Conservation (phyloP, 306 rosid species). For the Cucurbita maxima region DNA sequence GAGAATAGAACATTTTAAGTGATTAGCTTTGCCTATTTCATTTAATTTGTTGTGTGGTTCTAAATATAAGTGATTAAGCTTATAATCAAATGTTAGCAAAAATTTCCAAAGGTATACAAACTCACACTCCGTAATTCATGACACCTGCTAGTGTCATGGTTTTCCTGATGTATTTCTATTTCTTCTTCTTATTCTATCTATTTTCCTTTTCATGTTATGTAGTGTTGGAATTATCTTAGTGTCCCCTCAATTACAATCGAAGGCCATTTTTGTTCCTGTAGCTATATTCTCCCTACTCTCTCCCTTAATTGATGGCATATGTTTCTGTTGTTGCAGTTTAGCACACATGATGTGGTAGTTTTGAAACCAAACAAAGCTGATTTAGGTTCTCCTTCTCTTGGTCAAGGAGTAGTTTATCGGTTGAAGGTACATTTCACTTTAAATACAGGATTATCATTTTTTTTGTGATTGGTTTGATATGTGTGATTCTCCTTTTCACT, state of each 20-base stretch:
- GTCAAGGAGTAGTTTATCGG: slow-evolving; percentile 92
- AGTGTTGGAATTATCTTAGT: neutral
- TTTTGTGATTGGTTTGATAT: slow-evolving; percentile 4
- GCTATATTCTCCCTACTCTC: neutral
- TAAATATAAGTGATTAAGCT: neutral
- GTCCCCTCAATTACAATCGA: neutral
- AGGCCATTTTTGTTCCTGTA: slow-evolving; percentile 3
- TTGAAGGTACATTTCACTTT: slow-evolving; percentile 44
- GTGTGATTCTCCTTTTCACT: slow-evolving; percentile 10
- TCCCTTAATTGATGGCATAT: neutral
- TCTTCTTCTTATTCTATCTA: neutral
- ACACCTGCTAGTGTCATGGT: neutral
- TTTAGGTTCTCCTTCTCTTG: slow-evolving; percentile 81
- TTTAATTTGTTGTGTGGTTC: neutral
- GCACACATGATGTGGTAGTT: slow-evolving; percentile 88
- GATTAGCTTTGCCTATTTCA: too few species aligned
- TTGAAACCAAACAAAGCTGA: slow-evolving; percentile 88
- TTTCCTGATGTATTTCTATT: neutral
- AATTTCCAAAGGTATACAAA: neutral
- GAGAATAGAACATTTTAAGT: too few species aligned
- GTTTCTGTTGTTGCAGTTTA: slow-evolving; percentile 39
- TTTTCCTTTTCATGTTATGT: neutral
- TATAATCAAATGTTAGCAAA: neutral
- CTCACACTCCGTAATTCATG: neutral
- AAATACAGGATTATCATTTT: neutral